Percentiles rank a stretch among this genome's conserved stretches.
Evolutionary conservation across 768 basidiomycete genomes (phyloP).

Genomic region (Leccinum pellstonianum): DNA sequence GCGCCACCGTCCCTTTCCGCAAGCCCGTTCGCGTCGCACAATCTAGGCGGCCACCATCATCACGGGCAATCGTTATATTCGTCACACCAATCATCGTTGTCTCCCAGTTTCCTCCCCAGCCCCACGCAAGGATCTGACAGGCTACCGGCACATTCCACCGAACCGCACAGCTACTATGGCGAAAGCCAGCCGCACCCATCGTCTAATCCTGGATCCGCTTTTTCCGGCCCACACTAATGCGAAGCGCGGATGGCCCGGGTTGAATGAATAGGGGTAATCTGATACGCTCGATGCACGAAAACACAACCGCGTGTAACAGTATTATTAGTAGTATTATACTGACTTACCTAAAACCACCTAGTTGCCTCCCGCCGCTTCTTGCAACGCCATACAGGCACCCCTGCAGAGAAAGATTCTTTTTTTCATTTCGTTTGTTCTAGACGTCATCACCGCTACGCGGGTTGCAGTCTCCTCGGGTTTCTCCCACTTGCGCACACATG

Average conservation of each 20-base stretch:
- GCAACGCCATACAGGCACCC: constrained; percentile 20
- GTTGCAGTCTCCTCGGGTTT: constrained; percentile 22
- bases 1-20: constrained; percentile 49
- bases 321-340: constrained; percentile 36
- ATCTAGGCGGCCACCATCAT: constrained; percentile 22
- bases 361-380: constrained; percentile 31
- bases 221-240: constrained; percentile 30
- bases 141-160: constrained; percentile 26
- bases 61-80: constrained; percentile 31
- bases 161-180: constrained; percentile 32
- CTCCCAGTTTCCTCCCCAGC: constrained; percentile 30
- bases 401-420: constrained; percentile 21
- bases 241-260: constrained; percentile 1
- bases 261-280: constrained; percentile 20
- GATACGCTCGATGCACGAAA: constrained; percentile 21
- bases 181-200: constrained; percentile 29
- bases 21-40: constrained; percentile 34
- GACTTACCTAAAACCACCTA: constrained; percentile 33
- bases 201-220: constrained; percentile 29
- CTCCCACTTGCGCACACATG: constrained; percentile 17
- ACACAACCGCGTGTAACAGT: constrained; percentile 32
- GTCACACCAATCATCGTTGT: constrained; percentile 31
- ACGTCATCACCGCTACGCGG: constrained; percentile 23
- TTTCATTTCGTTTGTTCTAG: constrained; percentile 20
- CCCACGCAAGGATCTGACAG: constrained; percentile 32